These are phyloP conservation scores for Laetiporus sulphureus DNA, from an alignment of 1,284 basidiomycete genomes.

Conservation along the genomic window DNA sequence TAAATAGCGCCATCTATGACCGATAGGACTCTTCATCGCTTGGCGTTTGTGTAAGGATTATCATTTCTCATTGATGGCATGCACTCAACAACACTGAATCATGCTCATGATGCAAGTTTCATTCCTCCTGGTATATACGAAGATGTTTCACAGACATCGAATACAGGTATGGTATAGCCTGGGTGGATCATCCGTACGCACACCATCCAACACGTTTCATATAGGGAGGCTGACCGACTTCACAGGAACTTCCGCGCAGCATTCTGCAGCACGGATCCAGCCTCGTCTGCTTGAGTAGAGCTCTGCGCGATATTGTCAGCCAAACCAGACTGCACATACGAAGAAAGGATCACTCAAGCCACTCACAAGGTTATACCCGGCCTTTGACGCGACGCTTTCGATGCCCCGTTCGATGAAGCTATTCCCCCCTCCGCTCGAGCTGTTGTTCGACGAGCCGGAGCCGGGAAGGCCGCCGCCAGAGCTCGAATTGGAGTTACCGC, in stretches of 20 bases:
- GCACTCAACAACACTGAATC: too few relatives aligned
- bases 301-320: not conserved
- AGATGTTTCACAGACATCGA: too few relatives aligned
- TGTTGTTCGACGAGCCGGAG: constrained; percentile 13
- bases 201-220: too few relatives aligned
- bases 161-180: too few relatives aligned
- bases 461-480: not conserved
- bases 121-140: too few relatives aligned
- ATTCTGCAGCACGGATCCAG: not conserved
- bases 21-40: too few relatives aligned
- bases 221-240: too few relatives aligned
- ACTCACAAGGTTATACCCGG: constrained; percentile 42
- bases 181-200: too few relatives aligned
- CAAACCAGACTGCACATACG: not conserved
- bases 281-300: not conserved
- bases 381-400: constrained; percentile 33
- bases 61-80: too few relatives aligned
- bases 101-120: too few relatives aligned
- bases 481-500: not conserved
- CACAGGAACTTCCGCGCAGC: not conserved
- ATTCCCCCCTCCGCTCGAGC: constrained; percentile 13
- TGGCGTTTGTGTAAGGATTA: too few relatives aligned
- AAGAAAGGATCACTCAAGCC: not conserved
- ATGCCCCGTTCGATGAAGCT: constrained; percentile 38
- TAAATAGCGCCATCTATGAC: too few relatives aligned